These are phyloP conservation scores for Cenchrus americanus DNA, from an alignment of 176 grass and related monocot genomes.

Conservation along the genomic window DNA sequence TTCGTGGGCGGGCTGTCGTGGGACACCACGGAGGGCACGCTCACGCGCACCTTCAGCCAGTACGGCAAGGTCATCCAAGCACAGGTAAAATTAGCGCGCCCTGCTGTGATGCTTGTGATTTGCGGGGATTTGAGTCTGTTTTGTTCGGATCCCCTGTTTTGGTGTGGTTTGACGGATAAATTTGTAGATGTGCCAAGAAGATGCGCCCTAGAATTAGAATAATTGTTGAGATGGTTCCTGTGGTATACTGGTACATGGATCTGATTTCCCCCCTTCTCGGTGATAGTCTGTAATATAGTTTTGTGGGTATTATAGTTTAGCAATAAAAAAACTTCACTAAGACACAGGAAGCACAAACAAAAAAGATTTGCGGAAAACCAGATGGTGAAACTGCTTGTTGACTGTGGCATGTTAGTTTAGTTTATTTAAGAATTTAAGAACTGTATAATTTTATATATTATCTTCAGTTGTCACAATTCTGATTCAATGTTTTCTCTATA, in stretches of 20 bases:
- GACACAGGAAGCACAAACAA: background rate
- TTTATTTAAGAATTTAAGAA: background rate
- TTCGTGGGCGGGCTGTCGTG: slow-evolving; percentile 91
- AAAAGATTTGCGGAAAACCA: background rate
- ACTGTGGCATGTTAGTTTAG: background rate
- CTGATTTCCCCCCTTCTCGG: background rate
- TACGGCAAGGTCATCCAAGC: slow-evolving; percentile 87
- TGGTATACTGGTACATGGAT: background rate
- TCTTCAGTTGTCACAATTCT: background rate
- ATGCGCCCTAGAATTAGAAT: background rate
- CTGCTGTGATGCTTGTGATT: background rate
- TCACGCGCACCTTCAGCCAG: slow-evolving; percentile 64
- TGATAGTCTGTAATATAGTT: background rate
- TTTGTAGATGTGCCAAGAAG: background rate
- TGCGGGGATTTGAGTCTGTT: background rate
- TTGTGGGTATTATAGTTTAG: background rate
- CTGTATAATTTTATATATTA: background rate
- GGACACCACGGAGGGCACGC: slow-evolving; percentile 78
- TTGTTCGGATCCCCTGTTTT: background rate
- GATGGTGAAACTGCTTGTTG: slow-evolving; percentile 4
- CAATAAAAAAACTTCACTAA: background rate
- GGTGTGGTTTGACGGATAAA: background rate
- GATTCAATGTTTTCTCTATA: background rate
- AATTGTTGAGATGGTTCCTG: background rate
- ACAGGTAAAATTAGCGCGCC: slow-evolving; percentile 49